Evolutionary conservation across 2,329 filamentous ascomycete genomes (phyloP).

Genomic region (Arthrobotrys sinensis): DNA sequence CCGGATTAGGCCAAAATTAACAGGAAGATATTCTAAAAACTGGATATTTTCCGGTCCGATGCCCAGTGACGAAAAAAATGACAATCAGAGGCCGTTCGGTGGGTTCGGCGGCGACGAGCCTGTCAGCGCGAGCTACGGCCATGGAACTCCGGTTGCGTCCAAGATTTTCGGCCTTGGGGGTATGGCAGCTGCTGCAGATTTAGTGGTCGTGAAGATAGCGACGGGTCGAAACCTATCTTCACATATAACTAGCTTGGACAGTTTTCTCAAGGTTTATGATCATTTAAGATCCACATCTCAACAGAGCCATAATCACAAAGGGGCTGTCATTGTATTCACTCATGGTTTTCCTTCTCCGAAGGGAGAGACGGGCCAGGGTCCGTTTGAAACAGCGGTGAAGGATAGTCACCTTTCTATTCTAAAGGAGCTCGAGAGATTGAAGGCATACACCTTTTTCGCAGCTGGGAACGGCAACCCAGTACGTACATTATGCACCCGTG

Average conservation of each 20-base stretch:
- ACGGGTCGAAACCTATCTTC: not conserved
- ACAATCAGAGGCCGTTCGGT: not conserved
- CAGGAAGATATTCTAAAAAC: not conserved
- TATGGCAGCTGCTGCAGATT: not conserved
- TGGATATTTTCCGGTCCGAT: not conserved
- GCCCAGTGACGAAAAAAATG: not conserved
- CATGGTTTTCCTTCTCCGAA: no score
- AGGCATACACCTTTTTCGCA: no score
- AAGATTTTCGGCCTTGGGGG: not conserved
- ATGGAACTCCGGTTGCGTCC: not conserved
- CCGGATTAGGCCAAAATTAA: not conserved
- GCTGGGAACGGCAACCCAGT: no score
- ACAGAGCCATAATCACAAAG: not conserved
- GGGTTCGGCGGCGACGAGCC: not conserved
- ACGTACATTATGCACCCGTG: no score
- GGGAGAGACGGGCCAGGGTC: no score
- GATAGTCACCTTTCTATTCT: no score
- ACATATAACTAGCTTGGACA: not conserved
- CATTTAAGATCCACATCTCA: not conserved
- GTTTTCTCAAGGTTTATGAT: constrained; percentile 3
- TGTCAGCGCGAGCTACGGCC: not conserved
- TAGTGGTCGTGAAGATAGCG: not conserved
- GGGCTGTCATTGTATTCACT: not conserved
- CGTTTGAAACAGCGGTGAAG: no score
- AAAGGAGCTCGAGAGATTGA: no score